Conservation (phyloP, 1,284 basidiomycete genomes). For the Wolfiporia cocos region DNA sequence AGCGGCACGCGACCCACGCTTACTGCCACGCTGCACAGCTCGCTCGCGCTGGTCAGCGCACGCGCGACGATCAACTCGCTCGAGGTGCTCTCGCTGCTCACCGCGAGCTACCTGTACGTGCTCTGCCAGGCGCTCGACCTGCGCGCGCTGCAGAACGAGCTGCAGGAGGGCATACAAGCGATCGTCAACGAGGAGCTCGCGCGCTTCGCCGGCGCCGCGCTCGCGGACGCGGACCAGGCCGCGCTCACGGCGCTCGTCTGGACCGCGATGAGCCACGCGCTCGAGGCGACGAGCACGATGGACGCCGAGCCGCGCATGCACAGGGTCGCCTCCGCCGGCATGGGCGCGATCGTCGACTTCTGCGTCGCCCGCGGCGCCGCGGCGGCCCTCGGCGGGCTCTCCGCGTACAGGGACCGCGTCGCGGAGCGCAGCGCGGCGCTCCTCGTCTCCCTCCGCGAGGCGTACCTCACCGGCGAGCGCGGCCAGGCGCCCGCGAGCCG, state of each 20-base stretch:
- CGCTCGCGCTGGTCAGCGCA: conserved; percentile 74
- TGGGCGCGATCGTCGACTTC: conserved; percentile 54
- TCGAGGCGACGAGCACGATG: conserved; percentile 67
- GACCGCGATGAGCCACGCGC: conserved; percentile 38
- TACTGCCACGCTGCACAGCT: too few species aligned
- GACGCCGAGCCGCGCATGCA: conserved; percentile 61
- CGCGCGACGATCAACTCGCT: conserved; percentile 73
- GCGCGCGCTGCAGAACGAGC: conserved; percentile 64
- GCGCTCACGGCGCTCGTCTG: conserved; percentile 31
- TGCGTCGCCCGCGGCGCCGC: conserved; percentile 34
- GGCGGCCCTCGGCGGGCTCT: conserved; percentile 29
- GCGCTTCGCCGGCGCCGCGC: conserved; percentile 36
- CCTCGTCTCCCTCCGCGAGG: conserved; percentile 43
- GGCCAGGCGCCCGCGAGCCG: conserved; percentile 53
- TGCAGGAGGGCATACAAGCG: conserved; percentile 41
- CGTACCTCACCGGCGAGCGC: conserved; percentile 48
- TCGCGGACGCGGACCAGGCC: conserved; percentile 28
- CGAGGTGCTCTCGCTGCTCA: conserved; percentile 71
- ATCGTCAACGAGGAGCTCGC: conserved; percentile 49
- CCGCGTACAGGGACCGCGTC: conserved; percentile 45
- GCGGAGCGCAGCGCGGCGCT: conserved; percentile 39
- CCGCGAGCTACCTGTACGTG: conserved; percentile 69
- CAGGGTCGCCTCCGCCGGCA: conserved; percentile 56
- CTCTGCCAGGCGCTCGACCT: conserved; percentile 81
- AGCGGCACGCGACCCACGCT: too few species aligned